Percentiles rank a stretch among this genome's conserved stretches.
Conservation (phyloP, 2,329 filamentous ascomycete genomes). For the Nannizziopsis barbatae region DNA sequence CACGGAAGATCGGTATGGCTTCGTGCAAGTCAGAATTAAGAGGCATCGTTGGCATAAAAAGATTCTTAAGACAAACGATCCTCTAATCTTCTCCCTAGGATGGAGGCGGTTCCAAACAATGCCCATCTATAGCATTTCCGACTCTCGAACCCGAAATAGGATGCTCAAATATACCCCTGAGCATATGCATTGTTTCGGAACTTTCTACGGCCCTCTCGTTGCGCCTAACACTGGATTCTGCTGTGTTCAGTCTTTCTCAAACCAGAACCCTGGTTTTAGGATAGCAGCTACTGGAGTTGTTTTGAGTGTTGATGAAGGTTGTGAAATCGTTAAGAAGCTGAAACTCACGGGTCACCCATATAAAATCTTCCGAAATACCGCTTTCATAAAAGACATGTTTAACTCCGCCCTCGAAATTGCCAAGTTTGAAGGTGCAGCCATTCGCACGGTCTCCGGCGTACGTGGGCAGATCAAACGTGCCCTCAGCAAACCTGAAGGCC, state of each 20-base stretch:
- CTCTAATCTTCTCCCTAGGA: slow-evolving; percentile 89
- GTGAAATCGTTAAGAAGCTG: slow-evolving; percentile 98
- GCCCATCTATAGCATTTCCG: slow-evolving; percentile 88
- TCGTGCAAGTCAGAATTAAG: slow-evolving; percentile 92
- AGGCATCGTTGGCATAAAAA: slow-evolving; percentile 98
- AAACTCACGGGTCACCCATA: slow-evolving; percentile 88
- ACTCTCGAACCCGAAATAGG: slow-evolving; percentile 82
- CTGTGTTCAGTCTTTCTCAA: slow-evolving; percentile 79
- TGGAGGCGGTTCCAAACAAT: slow-evolving; percentile 91
- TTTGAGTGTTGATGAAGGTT: slow-evolving; percentile 84
- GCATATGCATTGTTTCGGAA: slow-evolving; percentile 97
- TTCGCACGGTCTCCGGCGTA: slow-evolving; percentile 91
- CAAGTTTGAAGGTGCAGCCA: slow-evolving; percentile 92
- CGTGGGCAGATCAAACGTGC: slow-evolving; percentile 96
- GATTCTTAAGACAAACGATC: slow-evolving; percentile 96
- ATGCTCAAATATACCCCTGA: slow-evolving; percentile 99
- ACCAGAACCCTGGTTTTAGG: slow-evolving; percentile 77
- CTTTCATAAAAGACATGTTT: slow-evolving; percentile 99
- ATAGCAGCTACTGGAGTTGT: slow-evolving; percentile 92
- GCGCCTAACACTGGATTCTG: slow-evolving; percentile 94
- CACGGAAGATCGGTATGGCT: slow-evolving; percentile 92
- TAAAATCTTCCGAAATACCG: slow-evolving; percentile 99
- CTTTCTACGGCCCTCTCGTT: slow-evolving; percentile 88
- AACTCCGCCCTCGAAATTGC: slow-evolving; percentile 83
- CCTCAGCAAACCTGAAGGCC: slow-evolving; percentile 81